A percentile compares a stretch with the other conserved stretches of the same genome.
These are phyloP conservation scores for Scleroderma citrinum DNA, from an alignment of 768 basidiomycete species.

Conservation along the genomic window DNA sequence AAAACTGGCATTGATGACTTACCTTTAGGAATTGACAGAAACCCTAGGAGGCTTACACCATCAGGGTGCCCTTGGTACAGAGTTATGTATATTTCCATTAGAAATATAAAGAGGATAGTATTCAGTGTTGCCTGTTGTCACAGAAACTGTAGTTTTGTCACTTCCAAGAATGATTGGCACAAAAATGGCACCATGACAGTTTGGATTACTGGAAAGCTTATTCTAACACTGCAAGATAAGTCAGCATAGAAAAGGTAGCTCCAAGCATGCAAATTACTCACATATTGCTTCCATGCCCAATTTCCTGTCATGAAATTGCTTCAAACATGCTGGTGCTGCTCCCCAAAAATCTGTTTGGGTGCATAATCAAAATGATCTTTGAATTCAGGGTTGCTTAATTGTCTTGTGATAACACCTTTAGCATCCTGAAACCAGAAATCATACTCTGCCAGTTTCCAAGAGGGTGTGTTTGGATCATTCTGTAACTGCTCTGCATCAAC, in stretches of 20 bases:
- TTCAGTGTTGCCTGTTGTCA: conserved; percentile 7
- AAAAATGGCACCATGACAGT: conserved; percentile 5
- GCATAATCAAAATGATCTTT: conserved; percentile 12
- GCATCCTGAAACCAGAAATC: conserved; percentile 22
- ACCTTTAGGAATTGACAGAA: conserved; percentile 29
- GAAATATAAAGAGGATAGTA: conserved; percentile 9
- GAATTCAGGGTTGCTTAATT: conserved; percentile 20
- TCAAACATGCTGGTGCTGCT: neutral
- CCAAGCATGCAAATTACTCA: neutral
- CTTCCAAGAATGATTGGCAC: conserved; percentile 10
- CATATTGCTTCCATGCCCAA: conserved; percentile 30
- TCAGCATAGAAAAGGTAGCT: neutral
- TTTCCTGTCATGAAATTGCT: conserved; percentile 20
- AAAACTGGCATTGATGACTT: conserved; percentile 1
- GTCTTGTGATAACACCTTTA: conserved; percentile 8
- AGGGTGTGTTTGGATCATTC: conserved; percentile 12
- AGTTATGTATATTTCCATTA: conserved; percentile 8
- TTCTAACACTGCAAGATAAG: neutral
- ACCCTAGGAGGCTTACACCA: conserved; percentile 18
- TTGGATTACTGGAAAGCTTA: conserved; percentile 6
- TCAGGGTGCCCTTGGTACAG: conserved; percentile 1
- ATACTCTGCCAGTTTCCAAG: conserved; percentile 21
- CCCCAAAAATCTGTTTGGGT: neutral
- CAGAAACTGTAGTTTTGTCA: conserved; percentile 10
- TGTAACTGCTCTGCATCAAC: conserved; percentile 6